phyloP scores from a whole-genome alignment of 176 grass and related monocot species.

The Lolium rigidum region DNA sequence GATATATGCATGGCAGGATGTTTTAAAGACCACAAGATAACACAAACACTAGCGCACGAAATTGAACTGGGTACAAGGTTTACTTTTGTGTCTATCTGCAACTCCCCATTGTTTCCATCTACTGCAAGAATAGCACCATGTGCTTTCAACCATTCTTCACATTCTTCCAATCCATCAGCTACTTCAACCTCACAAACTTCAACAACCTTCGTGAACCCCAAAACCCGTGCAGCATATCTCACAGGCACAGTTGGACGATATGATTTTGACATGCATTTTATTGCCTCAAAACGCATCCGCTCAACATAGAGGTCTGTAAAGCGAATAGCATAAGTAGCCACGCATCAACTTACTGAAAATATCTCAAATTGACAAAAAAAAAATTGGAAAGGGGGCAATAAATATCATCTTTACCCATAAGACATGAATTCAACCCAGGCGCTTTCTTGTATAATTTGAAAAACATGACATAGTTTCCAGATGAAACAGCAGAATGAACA shows the following conservation, averaged over 20 bases:
- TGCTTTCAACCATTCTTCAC: constrained; percentile 89
- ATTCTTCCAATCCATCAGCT: constrained; percentile 67
- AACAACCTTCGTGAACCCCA: constrained; percentile 65
- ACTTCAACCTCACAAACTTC: constrained; percentile 44
- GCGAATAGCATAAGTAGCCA: constrained; percentile 22
- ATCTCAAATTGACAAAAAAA: constrained; percentile 2
- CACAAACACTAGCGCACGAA: not conserved
- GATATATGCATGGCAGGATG: constrained; percentile 7
- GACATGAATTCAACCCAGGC: constrained; percentile 77
- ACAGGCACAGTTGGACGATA: constrained; percentile 79
- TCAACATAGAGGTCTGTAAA: constrained; percentile 80
- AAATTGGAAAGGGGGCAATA: not conserved
- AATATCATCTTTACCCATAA: constrained; percentile 75
- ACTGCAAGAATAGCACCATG: constrained; percentile 75
- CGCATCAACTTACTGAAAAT: constrained; percentile 24
- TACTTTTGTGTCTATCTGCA: constrained; percentile 90
- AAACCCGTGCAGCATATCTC: constrained; percentile 58
- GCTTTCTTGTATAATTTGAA: constrained; percentile 89
- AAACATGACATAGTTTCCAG: constrained; percentile 86
- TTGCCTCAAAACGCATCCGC: constrained; percentile 82
- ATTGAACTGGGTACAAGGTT: constrained; percentile 13
- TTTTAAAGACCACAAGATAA: constrained; percentile 34
- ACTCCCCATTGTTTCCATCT: constrained; percentile 60
- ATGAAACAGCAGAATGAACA: constrained; percentile 81
- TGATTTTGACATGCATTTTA: constrained; percentile 87